phyloP scores from a whole-genome alignment of 2,329 filamentous ascomycete species.

The Trichoderma semiorbis region DNA sequence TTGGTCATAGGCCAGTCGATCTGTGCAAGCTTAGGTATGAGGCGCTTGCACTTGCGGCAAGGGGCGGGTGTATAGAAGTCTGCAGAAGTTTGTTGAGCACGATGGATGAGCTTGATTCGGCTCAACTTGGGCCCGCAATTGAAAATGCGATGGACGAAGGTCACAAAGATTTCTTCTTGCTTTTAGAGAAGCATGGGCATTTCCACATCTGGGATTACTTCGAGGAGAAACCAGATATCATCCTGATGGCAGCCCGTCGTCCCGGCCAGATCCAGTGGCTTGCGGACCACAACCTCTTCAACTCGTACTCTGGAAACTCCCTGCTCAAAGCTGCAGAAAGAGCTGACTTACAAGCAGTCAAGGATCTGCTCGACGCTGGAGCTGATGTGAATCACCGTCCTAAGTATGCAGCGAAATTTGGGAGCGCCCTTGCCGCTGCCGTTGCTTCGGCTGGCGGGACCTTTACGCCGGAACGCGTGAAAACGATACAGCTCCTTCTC shows the following conservation, averaged over 20 bases:
- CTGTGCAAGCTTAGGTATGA: neutral
- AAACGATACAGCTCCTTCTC: neutral
- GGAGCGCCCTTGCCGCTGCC: neutral
- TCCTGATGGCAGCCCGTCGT: fast-evolving
- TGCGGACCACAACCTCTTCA: neutral
- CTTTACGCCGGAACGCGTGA: too few species aligned
- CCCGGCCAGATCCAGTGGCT: neutral
- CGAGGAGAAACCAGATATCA: neutral
- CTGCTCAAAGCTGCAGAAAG: neutral
- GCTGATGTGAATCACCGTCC: neutral
- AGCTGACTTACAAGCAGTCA: neutral
- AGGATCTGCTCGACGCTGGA: neutral
- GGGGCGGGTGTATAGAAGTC: neutral
- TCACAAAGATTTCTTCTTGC: neutral
- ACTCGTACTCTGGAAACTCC: neutral
- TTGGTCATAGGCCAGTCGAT: neutral
- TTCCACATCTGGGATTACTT: too few species aligned
- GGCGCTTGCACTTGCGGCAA: neutral
- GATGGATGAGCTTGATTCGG: neutral
- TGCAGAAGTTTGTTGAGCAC: neutral
- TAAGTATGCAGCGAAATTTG: fast-evolving
- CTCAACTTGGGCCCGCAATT: neutral
- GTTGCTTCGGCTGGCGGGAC: neutral
- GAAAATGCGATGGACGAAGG: neutral
- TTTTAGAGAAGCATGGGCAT: neutral